Base-by-base conservation (phyloP, 257 asterid genomes). In the Nicotiana otophora region DNA sequence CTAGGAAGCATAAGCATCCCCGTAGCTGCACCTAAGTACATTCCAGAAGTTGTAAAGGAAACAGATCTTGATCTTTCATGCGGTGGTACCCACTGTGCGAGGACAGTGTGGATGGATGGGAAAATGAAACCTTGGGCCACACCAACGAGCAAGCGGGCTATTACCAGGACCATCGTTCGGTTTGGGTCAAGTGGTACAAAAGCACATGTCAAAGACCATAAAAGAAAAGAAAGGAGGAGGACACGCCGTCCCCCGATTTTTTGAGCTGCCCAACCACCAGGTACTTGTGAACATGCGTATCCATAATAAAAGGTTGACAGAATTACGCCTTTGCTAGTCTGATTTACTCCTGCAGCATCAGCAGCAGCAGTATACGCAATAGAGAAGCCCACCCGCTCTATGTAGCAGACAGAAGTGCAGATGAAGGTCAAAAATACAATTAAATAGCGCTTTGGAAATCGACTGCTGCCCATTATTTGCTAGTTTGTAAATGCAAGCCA, bases 201-300 rank as follows among this genome's bases (percentile, higher is more conserved):
- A 75, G 94, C 93, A 81, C 97, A 95, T 28, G 98, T 92, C 26
- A 92, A 87, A 78, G 99, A 95, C 98, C 99, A 95, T 57, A 95
- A 81, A 20, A 92, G 31, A 82, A 95, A 95, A 7, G 99, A 95
- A 34, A 91, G 90, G 8, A 95, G 90, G 83, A 95, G 99, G 68
- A 95, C 92, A 54, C 93, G 92, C 87, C 95, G 86, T 20, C 99
- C 99, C 19, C 98, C 98, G 9, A 95, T 83, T 83, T 85, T 93
- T 78, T 95, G 99, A 83, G 99, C 98, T 19, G 98, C 98, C 99
- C 97, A 95, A 66, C 99, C 99, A 34, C 99, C 99, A 1, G 99
- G 99, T 51, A 95, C 92, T 87, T 95, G 98, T 66, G 98, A 95
- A 83, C 98, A 91, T 7, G 98, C 98, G 57, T 95, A 95, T 31